These are phyloP conservation scores for Exophiala aquamarina DNA, from an alignment of 2,329 filamentous ascomycete genomes.

Conservation along the genomic window DNA sequence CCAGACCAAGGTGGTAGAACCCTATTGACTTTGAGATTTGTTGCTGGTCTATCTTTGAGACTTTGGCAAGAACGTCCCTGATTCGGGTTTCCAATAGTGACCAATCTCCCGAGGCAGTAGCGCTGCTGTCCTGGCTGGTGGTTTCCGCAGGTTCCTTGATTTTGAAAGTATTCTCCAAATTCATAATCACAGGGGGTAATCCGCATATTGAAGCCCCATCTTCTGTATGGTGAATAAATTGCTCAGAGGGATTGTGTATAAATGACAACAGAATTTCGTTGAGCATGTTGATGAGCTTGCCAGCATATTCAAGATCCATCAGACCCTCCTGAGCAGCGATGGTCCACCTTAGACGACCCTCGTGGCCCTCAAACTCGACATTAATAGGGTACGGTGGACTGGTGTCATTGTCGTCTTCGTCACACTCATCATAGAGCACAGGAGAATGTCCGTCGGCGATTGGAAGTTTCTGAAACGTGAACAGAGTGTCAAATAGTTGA, in stretches of 20 bases:
- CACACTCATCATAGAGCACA: conserved; percentile 61
- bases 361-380: conserved; percentile 71
- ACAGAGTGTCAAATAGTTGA: conserved; percentile 61
- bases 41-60: conserved; percentile 61
- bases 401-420: conserved; percentile 52
- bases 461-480: conserved; percentile 63
- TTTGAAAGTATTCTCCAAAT: not conserved
- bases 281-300: conserved; percentile 57
- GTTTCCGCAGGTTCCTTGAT: not conserved
- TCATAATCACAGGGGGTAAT: conserved; percentile 35
- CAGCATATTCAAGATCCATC: conserved; percentile 47
- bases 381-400: conserved; percentile 80
- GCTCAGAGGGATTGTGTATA: conserved; percentile 46
- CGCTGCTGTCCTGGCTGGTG: not conserved
- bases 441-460: conserved; percentile 31
- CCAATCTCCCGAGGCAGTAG: conserved; percentile 21
- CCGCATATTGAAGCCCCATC: conserved; percentile 59
- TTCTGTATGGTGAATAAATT: conserved; percentile 46
- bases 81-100: conserved; percentile 41
- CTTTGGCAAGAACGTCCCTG: conserved; percentile 47
- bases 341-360: conserved; percentile 64
- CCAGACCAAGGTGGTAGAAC: conserved; percentile 81
- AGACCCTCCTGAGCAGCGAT: conserved; percentile 65
- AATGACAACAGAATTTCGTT: conserved; percentile 61
- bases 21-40: conserved; percentile 63